Percentiles rank a stretch among this genome's conserved stretches.
Evolutionary conservation across 2,329 filamentous ascomycete genomes (phyloP).

Genomic region (Metarhizium brunneum): DNA sequence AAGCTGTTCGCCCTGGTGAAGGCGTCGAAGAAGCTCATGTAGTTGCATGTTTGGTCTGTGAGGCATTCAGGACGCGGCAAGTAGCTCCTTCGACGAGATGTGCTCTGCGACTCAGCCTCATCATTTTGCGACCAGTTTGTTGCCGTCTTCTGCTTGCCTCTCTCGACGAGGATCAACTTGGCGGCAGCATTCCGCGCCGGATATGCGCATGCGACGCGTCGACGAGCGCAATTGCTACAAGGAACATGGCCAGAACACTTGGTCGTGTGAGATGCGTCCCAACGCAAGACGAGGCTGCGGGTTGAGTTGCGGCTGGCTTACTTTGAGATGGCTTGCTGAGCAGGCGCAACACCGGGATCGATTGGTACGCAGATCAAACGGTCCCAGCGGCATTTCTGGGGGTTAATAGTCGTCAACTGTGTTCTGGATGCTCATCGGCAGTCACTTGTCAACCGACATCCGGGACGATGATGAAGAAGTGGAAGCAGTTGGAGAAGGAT

Average conservation of each 20-base stretch:
- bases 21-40: conserved; percentile 20
- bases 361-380: conserved; percentile 23
- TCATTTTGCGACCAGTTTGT: background rate
- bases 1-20: conserved; percentile 21
- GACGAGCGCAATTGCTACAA: conserved; percentile 20
- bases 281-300: background rate
- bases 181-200: background rate
- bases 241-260: conserved; percentile 23
- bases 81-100: background rate
- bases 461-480: background rate
- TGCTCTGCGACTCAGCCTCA: background rate
- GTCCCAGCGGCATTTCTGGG: background rate
- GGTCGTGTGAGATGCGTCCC: conserved; percentile 4
- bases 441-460: too few species aligned
- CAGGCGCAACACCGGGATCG: conserved; percentile 22
- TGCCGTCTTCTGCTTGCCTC: conserved; percentile 7
- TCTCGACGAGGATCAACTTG: conserved; percentile 14
- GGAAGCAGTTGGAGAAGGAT: too few species aligned
- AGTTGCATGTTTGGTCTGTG: conserved; percentile 10
- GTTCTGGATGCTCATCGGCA: background rate
- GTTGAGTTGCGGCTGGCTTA: conserved; percentile 5
- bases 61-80: background rate
- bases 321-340: conserved; percentile 24
- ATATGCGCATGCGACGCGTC: conserved; percentile 15
- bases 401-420: background rate